These are phyloP conservation scores for Sporisorium scitamineum DNA, from an alignment of 1,284 basidiomycete species.

Conservation along the genomic window DNA sequence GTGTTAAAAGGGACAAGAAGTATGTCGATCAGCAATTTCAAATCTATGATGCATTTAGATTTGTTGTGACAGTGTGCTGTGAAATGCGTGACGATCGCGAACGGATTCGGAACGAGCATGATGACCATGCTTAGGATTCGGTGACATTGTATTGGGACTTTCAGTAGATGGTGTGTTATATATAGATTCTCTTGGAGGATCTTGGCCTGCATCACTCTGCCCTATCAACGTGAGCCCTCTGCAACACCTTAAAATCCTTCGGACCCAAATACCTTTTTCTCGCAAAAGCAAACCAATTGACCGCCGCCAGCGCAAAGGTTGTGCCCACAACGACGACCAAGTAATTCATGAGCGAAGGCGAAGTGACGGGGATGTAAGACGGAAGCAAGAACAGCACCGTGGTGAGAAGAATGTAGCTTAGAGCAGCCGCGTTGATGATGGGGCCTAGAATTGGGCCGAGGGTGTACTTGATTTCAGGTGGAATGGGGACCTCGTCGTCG, in stretches of 20 bases:
- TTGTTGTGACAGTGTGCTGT: not conserved
- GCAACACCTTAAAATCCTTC: conserved; percentile 17
- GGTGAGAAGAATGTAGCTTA: conserved; percentile 38
- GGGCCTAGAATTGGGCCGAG: conserved; percentile 33
- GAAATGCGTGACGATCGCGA: not conserved
- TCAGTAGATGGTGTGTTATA: not conserved
- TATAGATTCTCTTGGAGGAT: not conserved
- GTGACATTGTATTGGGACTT: not conserved
- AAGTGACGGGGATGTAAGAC: conserved; percentile 27
- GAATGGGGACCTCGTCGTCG: conserved; percentile 28
- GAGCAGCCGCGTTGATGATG: conserved; percentile 29
- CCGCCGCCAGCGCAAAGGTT: conserved; percentile 13
- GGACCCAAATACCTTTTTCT: conserved; percentile 27
- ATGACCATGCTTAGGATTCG: not conserved
- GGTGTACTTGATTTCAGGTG: conserved; percentile 32
- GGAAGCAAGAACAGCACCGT: conserved; percentile 47
- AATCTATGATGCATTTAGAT: not conserved
- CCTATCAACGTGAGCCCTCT: conserved; percentile 17
- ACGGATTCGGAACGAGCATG: not conserved
- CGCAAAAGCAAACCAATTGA: conserved; percentile 43
- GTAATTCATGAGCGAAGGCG: conserved; percentile 42
- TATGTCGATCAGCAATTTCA: not conserved
- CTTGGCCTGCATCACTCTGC: conserved; percentile 6
- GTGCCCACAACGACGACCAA: conserved; percentile 32
- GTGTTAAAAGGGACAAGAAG: too few species aligned